Base-by-base conservation (phyloP, 352 stramenopile species). In the Globisporangium perplexum region DNA sequence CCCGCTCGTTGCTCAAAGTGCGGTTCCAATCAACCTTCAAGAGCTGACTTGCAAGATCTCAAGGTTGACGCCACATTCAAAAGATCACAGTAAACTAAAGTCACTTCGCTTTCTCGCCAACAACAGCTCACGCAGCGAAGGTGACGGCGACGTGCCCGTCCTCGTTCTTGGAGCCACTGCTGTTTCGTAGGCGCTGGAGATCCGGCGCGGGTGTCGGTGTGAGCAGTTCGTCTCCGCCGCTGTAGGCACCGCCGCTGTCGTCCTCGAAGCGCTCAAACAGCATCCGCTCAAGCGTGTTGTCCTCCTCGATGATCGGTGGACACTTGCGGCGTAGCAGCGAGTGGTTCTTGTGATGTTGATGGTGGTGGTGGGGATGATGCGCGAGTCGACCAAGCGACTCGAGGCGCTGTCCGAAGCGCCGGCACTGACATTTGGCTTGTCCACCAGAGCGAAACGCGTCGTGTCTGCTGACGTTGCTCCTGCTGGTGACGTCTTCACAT, bases 361-460 rank as follows among this genome's bases (percentile, higher is more conserved):
- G 45, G 3, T n/a, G 38, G 33, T 49, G 55, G 7, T 31, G 36
- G 11, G 24, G 55, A 26, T 38, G 55, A 4, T 39, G 47, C 31
- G 47, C 15, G 24, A 28, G 47, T 4, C 53, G 53, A 31, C 45
- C 23, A 8, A 39, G 7, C 7, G 18, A 18, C 41, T 62, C 55
- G 22, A 62, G 42, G 23, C 54, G 47, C 36, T 60, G 54, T 14
- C 39, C 59, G 7, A 66, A 49, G 14, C 49, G 59, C 4, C 49
- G 10, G 17, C 59, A 66, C 7, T 47, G 33, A 24, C 59, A 66
- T 26, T 28, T 35, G 30, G 30, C 8, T 10, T 35, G 3, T 7
- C 8, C 30, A 8, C 30, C 30, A 3, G 30, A 12, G 10, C 30
- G 30, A 12, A 35, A 35, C 10, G 30, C 8, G 30, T 8, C 30